Evolutionary conservation across 2,329 filamentous ascomycete species (phyloP), one percentile per base, ranked within the genome.

Genomic region (Dryadomyces sulphureus): DNA sequence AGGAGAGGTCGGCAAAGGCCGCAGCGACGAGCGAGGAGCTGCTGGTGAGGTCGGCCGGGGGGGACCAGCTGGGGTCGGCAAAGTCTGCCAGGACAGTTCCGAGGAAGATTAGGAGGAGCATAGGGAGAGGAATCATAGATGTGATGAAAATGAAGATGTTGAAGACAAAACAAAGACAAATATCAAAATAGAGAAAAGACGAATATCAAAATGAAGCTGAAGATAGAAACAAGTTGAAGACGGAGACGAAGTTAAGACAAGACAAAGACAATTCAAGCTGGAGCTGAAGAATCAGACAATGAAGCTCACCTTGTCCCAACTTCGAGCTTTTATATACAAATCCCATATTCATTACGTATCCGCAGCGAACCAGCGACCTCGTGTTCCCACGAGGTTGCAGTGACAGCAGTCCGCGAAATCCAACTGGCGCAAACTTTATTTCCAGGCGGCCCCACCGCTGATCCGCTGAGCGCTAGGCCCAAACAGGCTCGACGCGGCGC

Each of bases 1-100:
- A 20, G 3, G 43, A 20, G 5, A 48, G 20, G 27, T 44, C 44
- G 14, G 21, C 6, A 38, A 50, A 50, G 7, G 48, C 45, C 1
- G 24, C 35, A 7, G 25, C 17, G 5, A 44, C 36, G 2, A 46
- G 25, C 12, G 45, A 48, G 7, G 8, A 7, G 8, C 36, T 38
- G 41, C 45, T 44, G 21, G 25, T 38, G 2, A 50, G 30, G 19
- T 48, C 45, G 1, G 5, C 5, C 11, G 48, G 46, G 2, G 45
- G 39, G 3, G 41, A 20, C 48, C 45, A 48, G 39, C 48, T 45
- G 16, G 20, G 17, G 1, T 27, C 32, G 9, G 40, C 20, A 22
- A 47, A 48, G 30, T 50, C 48, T 14, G 22, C 45, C 1, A 43
- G 4, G 4, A 17, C 43, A 0, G 35, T 2, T 2, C 39, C 42